Conservation (phyloP, 441 rosid species). For the Gossypium trilobum region DNA sequence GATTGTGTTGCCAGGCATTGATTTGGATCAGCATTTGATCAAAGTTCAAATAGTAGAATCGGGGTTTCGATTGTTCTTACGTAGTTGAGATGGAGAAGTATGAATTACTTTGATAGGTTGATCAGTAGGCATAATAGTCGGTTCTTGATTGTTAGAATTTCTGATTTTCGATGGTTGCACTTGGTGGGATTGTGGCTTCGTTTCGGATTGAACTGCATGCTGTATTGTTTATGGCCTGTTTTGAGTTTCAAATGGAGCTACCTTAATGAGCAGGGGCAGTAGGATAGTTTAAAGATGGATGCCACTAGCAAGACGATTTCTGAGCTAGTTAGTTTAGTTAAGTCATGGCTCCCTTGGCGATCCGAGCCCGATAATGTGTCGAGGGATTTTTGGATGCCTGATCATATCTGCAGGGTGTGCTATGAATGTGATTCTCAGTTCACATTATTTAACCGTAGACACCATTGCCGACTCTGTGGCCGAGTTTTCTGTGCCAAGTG, state of each 20-base stretch:
- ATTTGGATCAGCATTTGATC: no score
- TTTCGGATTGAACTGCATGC: constrained; percentile 15
- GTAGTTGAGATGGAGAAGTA: no score
- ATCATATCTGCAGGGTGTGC: constrained; percentile 91
- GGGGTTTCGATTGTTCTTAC: no score
- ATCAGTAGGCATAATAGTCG: no score
- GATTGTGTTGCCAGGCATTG: no score
- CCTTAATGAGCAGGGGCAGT: constrained; percentile 52
- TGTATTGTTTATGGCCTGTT: constrained; percentile 20
- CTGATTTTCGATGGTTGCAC: no score
- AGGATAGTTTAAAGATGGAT: constrained; percentile 49
- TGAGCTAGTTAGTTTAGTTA: constrained; percentile 45
- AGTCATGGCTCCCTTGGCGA: constrained; percentile 75
- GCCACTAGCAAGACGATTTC: constrained; percentile 45
- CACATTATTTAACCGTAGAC: constrained; percentile 67
- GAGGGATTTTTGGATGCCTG: constrained; percentile 99
- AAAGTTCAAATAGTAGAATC: no score
- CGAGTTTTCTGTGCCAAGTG: constrained; percentile 90
- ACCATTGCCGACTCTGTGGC: constrained; percentile 92
- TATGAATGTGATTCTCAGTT: constrained; percentile 90
- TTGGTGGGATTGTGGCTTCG: constrained; percentile 14
- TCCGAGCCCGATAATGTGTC: constrained; percentile 71
- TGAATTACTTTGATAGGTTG: no score
- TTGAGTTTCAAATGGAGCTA: constrained; percentile 44
- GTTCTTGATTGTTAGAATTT: no score